Percentiles rank a stretch among this genome's conserved stretches.
Conservation (phyloP, 257 asterid species). For the Paulownia fortunei region DNA sequence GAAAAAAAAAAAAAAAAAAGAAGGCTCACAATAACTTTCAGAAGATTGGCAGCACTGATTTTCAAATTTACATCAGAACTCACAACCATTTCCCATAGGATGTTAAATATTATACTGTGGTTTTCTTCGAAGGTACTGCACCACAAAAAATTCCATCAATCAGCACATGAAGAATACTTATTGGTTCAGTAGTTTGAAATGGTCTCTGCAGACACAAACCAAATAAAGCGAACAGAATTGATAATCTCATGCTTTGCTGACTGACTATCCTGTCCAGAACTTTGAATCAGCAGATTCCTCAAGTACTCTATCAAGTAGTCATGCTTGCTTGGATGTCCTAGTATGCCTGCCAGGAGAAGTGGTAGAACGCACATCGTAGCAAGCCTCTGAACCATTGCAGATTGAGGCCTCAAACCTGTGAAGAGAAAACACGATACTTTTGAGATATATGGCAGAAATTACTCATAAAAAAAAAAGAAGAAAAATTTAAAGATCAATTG, state of each 20-base stretch:
- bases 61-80: conserved; percentile 72
- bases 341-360: conserved; percentile 93
- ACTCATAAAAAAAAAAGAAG: not conserved
- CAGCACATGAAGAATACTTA: conserved; percentile 27
- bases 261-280: conserved; percentile 61
- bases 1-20: not conserved
- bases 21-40: conserved; percentile 84
- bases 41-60: conserved; percentile 79
- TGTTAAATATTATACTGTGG: conserved; percentile 75
- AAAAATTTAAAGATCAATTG: conserved; percentile 4
- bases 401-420: conserved; percentile 81
- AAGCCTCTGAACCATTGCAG: conserved; percentile 68
- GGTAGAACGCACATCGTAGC: conserved; percentile 88
- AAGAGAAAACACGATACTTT: conserved; percentile 18
- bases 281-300: conserved; percentile 71
- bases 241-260: conserved; percentile 71
- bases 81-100: conserved; percentile 97
- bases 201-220: conserved; percentile 53
- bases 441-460: conserved; percentile 14
- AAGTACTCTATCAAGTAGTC: conserved; percentile 69
- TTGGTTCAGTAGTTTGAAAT: conserved; percentile 19
- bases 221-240: conserved; percentile 87
- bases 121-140: conserved; percentile 90
- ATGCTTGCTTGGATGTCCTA: conserved; percentile 80
- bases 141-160: conserved; percentile 20